A percentile compares a stretch with the other conserved stretches of the same genome.
Evolutionary conservation across 139 green algal genomes (phyloP).

Genomic region (Tetraselmis striata): DNA sequence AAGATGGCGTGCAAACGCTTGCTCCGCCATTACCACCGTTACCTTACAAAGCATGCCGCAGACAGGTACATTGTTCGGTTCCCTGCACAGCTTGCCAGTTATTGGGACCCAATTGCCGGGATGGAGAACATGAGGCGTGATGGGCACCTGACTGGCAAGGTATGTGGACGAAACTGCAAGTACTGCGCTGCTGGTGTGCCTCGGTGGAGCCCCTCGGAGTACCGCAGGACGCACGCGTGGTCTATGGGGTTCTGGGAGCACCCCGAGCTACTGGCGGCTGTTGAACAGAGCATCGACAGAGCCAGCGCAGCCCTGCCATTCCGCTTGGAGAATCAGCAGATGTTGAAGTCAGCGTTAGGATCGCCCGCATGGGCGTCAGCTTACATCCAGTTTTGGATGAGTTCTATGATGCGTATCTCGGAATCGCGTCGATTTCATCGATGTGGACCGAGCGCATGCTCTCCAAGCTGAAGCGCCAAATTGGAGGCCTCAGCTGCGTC

Average conservation of each 20-base stretch:
- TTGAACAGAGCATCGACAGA: neutral
- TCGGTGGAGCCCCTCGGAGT: neutral
- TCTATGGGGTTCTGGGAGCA: neutral
- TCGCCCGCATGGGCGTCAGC: neutral
- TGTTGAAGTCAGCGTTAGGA: neutral
- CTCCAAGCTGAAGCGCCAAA: neutral
- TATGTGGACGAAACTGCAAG: neutral
- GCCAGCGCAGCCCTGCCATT: too few relatives aligned
- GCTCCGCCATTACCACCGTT: neutral
- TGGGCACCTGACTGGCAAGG: neutral
- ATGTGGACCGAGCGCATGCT: neutral
- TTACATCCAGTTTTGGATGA: neutral
- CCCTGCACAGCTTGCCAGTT: neutral
- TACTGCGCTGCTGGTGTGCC: neutral
- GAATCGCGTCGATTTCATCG: neutral
- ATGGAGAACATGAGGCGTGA: neutral
- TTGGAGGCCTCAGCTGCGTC: neutral
- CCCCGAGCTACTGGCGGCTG: neutral
- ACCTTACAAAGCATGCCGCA: neutral
- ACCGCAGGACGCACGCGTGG: neutral
- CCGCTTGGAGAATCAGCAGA: neutral
- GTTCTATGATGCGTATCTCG: neutral
- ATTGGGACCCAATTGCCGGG: neutral
- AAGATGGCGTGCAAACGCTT: neutral
- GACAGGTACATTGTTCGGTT: neutral